phyloP scores from a whole-genome alignment of 1,284 basidiomycete species.

The Phylloboletellus chloephorus region DNA sequence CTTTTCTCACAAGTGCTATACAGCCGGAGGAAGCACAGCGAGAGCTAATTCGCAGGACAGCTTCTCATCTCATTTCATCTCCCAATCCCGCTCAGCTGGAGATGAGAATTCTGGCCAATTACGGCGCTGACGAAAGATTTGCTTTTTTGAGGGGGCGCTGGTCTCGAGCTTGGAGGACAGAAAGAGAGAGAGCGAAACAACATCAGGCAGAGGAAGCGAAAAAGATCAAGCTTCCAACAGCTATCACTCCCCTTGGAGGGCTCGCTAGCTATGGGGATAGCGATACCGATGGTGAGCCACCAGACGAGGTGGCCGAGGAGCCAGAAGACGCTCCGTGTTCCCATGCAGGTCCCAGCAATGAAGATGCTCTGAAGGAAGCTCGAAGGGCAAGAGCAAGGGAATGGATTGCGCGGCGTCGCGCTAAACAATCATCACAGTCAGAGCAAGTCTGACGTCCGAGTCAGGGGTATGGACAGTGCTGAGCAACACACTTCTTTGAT shows the following conservation, averaged over 20 bases:
- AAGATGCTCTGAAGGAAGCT: slow-evolving; percentile 41
- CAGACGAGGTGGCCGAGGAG: slow-evolving; percentile 12
- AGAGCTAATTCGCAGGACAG: slow-evolving; percentile 73
- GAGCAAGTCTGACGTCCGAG: slow-evolving; percentile 6
- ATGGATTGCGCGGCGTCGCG: slow-evolving; percentile 48
- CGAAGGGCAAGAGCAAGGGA: slow-evolving; percentile 49
- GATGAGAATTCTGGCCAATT: slow-evolving; percentile 83
- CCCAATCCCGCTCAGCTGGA: slow-evolving; percentile 75
- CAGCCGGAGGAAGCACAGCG: slow-evolving; percentile 65
- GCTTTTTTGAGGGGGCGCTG: slow-evolving; percentile 76
- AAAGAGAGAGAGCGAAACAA: slow-evolving; percentile 41
- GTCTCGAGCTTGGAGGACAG: slow-evolving; percentile 53
- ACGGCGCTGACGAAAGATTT: slow-evolving; percentile 66
- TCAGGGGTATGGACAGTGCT: neutral
- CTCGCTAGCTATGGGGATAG: slow-evolving; percentile 59
- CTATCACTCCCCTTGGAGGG: slow-evolving; percentile 38
- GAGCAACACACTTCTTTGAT: too few species aligned
- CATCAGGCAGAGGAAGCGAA: slow-evolving; percentile 14
- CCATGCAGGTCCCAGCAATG: slow-evolving; percentile 8
- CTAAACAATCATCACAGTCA: slow-evolving; percentile 10
- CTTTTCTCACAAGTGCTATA: slow-evolving; percentile 13
- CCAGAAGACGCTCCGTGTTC: neutral
- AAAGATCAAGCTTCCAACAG: neutral
- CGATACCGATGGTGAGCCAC: slow-evolving; percentile 33
- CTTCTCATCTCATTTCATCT: slow-evolving; percentile 57